These are phyloP conservation scores for Astragalus membranaceus DNA, from an alignment of 306 rosid genomes.

Conservation along the genomic window DNA sequence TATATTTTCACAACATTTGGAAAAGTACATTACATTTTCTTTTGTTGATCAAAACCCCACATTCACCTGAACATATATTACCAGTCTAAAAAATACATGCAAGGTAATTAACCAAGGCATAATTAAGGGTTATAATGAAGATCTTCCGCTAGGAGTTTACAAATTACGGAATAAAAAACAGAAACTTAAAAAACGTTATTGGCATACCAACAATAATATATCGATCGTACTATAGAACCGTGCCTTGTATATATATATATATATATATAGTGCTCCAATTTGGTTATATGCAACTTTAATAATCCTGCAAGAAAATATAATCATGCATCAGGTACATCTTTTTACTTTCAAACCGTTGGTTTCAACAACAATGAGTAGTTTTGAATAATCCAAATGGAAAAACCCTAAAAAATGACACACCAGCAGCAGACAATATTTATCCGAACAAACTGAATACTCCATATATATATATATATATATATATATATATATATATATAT, in stretches of 20 bases:
- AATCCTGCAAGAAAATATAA: slow-evolving; percentile 25
- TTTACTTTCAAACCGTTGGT: background rate
- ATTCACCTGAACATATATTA: no score
- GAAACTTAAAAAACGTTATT: background rate
- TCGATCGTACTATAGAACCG: background rate
- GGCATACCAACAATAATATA: slow-evolving; percentile 8
- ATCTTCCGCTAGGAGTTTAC: background rate
- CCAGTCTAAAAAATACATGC: background rate
- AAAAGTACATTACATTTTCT: background rate
- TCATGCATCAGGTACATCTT: background rate
- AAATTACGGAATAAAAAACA: slow-evolving; percentile 14
- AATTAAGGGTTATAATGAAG: background rate
- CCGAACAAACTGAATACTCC: no score
- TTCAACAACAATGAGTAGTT: no score
- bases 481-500: no score
- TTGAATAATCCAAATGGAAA: no score
- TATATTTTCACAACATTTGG: background rate
- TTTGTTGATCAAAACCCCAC: no score
- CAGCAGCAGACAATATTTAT: no score
- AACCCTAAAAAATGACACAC: no score
- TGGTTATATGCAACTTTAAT: slow-evolving; percentile 21
- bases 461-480: no score
- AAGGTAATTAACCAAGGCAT: slow-evolving; percentile 12
- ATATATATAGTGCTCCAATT: slow-evolving; percentile 29
- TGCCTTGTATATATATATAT: background rate